These are phyloP conservation scores for Ustilago loliicola DNA, from an alignment of 1,284 basidiomycete species.

Conservation along the genomic window DNA sequence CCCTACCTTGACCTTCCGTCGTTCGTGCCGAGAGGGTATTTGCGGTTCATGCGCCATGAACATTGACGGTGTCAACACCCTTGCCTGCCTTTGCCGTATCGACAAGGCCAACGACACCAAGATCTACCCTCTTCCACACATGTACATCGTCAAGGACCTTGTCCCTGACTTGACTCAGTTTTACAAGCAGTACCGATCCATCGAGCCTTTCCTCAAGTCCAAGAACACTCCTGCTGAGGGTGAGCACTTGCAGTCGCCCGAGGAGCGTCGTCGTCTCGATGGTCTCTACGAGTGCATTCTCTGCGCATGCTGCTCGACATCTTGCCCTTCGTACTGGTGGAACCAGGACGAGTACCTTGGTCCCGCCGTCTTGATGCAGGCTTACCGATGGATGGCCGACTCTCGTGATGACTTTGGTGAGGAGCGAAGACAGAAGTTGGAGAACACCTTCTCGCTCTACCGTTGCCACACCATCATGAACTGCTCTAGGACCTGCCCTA, in stretches of 20 bases:
- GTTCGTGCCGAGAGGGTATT: conserved; percentile 97
- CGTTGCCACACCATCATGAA: conserved; percentile 88
- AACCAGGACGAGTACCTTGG: conserved; percentile 99
- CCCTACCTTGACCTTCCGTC: conserved; percentile 94
- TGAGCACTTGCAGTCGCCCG: conserved; percentile 89
- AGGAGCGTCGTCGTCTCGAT: conserved; percentile 94
- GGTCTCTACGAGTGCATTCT: conserved; percentile 86
- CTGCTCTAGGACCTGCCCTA: conserved; percentile 93
- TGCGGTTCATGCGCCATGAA: conserved; percentile 99
- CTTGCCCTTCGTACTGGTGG: conserved; percentile 95
- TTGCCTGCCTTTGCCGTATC: conserved; percentile 96
- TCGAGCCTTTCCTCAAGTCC: conserved; percentile 76
- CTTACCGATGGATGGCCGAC: conserved; percentile 94
- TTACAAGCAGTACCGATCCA: conserved; percentile 99
- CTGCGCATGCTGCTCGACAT: conserved; percentile 84
- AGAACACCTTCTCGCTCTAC: conserved; percentile 95
- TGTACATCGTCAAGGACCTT: conserved; percentile 99
- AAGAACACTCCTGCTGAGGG: conserved; percentile 71
- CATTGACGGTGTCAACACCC: conserved; percentile 93
- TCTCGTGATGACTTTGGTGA: conserved; percentile 86
- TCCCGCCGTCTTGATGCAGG: conserved; percentile 90
- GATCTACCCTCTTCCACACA: conserved; percentile 98
- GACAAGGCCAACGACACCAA: conserved; percentile 83
- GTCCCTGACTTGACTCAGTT: conserved; percentile 88
- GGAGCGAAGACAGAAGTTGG: conserved; percentile 88